Evolutionary conservation across 805 yeast genomes (phyloP).

Genomic region (Candida xyloterini): DNA sequence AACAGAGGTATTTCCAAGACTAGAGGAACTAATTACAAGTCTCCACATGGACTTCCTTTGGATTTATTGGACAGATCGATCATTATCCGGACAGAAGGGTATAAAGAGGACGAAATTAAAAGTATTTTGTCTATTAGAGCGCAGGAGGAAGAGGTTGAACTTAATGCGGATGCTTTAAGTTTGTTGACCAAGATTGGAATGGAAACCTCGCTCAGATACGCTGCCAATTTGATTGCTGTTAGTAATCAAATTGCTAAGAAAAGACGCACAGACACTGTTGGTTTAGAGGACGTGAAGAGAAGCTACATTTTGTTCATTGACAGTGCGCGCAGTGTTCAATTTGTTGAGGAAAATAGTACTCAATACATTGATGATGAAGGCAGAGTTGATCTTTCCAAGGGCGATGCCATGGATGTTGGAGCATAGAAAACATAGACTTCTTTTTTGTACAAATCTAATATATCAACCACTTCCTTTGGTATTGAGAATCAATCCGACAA

Average conservation of each 20-base stretch:
- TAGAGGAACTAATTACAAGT: constrained; percentile 83
- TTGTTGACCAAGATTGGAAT: constrained; percentile 71
- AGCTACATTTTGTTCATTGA: constrained; percentile 82
- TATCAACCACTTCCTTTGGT: constrained; percentile 72
- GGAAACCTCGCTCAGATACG: constrained; percentile 82
- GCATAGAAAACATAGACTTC: constrained; percentile 6
- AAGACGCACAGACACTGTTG: constrained; percentile 65
- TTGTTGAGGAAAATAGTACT: constrained; percentile 47
- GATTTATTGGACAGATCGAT: constrained; percentile 89
- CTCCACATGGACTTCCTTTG: constrained; percentile 97
- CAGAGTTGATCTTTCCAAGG: constrained; percentile 53
- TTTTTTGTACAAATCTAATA: constrained; percentile 4
- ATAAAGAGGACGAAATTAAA: constrained; percentile 75
- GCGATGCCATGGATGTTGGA: constrained; percentile 37
- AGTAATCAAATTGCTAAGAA: constrained; percentile 79
- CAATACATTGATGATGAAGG: constrained; percentile 82
- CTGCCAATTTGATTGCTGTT: constrained; percentile 87
- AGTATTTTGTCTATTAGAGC: constrained; percentile 83
- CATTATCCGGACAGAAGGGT: constrained; percentile 90
- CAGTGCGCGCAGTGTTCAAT: constrained; percentile 73
- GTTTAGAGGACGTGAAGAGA: constrained; percentile 73
- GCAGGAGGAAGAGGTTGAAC: constrained; percentile 66
- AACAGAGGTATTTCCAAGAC: constrained; percentile 92
- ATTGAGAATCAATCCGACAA: constrained; percentile 87
- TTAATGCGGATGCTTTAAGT: constrained; percentile 68